Percentiles rank a stretch among this genome's conserved stretches.
Evolutionary conservation across 352 stramenopile genomes (phyloP).

Genomic region (Pythium scleroteichum): DNA sequence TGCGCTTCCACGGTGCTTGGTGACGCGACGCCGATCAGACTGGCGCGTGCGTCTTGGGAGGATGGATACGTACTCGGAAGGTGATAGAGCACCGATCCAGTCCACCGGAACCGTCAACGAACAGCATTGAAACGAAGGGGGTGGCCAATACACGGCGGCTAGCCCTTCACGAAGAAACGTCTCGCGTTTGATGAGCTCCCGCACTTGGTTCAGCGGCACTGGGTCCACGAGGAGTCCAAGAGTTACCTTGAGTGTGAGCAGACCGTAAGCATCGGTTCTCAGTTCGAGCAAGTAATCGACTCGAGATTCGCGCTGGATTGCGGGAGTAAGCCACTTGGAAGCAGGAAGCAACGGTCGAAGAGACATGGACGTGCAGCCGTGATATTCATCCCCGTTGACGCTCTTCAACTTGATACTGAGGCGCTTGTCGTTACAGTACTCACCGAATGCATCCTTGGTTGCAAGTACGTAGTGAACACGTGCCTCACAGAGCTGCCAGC

Average conservation of each 20-base stretch:
- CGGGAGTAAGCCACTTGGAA: slow-evolving; percentile 61
- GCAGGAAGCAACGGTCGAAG: slow-evolving; percentile 53
- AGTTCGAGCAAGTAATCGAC: slow-evolving; percentile 70
- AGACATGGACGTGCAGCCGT: slow-evolving; percentile 57
- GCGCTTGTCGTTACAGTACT: slow-evolving; percentile 66
- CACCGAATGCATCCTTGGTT: slow-evolving; percentile 64
- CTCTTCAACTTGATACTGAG: slow-evolving; percentile 74
- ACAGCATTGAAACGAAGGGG: slow-evolving; percentile 42
- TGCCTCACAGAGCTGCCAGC: slow-evolving; percentile 81
- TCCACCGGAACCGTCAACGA: slow-evolving; percentile 53
- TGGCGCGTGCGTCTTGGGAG: slow-evolving; percentile 41
- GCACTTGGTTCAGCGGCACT: slow-evolving; percentile 53
- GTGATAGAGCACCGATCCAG: slow-evolving; percentile 67
- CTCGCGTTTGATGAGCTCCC: slow-evolving; percentile 47
- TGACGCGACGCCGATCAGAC: slow-evolving; percentile 1
- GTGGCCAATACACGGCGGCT: slow-evolving; percentile 60
- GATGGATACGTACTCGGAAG: slow-evolving; percentile 69
- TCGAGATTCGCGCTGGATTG: slow-evolving; percentile 47
- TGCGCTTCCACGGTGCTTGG: neutral
- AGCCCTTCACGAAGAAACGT: slow-evolving; percentile 60
- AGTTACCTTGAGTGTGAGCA: slow-evolving; percentile 79
- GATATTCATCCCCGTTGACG: slow-evolving; percentile 33
- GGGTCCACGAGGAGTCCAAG: slow-evolving; percentile 64
- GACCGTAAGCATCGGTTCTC: slow-evolving; percentile 49
- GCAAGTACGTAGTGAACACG: slow-evolving; percentile 68